Base-by-base conservation (phyloP, 1,284 basidiomycete genomes). In the Malassezia nana region DNA sequence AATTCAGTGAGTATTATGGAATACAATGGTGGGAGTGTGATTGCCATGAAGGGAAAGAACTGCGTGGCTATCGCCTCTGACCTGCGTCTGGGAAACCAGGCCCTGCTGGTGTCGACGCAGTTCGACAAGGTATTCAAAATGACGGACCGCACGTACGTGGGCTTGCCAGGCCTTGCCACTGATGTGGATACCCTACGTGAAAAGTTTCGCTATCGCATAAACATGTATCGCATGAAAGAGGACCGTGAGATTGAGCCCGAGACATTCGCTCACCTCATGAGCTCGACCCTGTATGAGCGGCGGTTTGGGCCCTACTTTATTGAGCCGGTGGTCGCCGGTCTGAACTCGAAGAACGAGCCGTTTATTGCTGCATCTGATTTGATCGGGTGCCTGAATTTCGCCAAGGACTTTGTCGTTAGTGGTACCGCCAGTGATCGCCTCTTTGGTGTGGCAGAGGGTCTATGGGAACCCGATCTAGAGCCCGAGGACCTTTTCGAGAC, bases 181-280 rank as follows among this genome's bases (percentile, higher is more conserved):
- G 94, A 99, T 75, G 87, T 94, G 49, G 81, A 82, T 60, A 96
- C 94, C 60, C 78, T 99, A 84, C 89, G 41, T 24, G 62, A 66
- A 26, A 55, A 58, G 29, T 66, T 66, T 59, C 56, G 94, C 52
- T 94, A 87, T 78, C 82, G 91, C 58, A 85, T 94, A 55, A 99
- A 98, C 79, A 94, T 98, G 88, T 98, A 96, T 78, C 87, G 88
- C 45, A 95, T 99, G 82, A 99, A 98, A 78, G 94, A 99, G 76
- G 92, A 96, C 74, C 83, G 94, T 57, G 86, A 91, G 68, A 95
- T 99, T 70, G 85, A 90, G 66, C 94, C 94, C 43, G 84, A 91
- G 78, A 90, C 89, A 7, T 96, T 98, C 77, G 87, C 90, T 22
- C 88, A 92, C 72, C 83, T 99, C 62, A 85, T 96, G 60, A 91